Percentiles rank a stretch among this genome's conserved stretches.
Evolutionary conservation across 345 rosid genomes (phyloP).

Genomic region (Ceriops decandra): DNA sequence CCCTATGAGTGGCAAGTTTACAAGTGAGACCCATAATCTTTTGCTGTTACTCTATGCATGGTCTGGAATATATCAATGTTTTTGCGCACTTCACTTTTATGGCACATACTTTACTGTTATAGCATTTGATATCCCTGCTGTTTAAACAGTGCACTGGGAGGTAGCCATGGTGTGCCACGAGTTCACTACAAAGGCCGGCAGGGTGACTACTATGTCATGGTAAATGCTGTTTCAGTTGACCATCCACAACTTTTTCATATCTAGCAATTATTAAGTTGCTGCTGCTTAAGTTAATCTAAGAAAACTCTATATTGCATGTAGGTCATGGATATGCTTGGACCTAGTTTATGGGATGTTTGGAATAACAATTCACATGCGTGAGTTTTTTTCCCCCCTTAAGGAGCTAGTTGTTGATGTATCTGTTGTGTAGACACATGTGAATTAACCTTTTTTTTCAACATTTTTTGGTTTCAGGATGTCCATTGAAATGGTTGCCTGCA

Average conservation of each 20-base stretch:
- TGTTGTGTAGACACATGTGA: neutral
- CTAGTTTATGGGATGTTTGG: conserved; percentile 88
- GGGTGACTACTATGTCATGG: conserved; percentile 86
- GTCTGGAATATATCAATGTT: no score
- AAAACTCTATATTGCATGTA: conserved; percentile 22
- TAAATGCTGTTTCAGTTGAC: conserved; percentile 23
- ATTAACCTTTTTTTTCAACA: neutral
- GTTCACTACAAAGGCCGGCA: conserved; percentile 83
- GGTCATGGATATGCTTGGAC: conserved; percentile 95
- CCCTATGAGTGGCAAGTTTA: conserved; percentile 99
- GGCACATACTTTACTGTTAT: neutral
- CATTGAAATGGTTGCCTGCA: conserved; percentile 82
- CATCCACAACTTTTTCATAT: neutral
- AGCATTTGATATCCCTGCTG: neutral
- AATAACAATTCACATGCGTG: conserved; percentile 62
- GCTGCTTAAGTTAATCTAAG: no score
- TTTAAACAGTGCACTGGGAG: conserved; percentile 62
- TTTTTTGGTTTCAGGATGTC: conserved; percentile 54
- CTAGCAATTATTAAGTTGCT: neutral
- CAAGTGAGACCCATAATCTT: conserved; percentile 45
- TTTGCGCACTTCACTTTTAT: no score
- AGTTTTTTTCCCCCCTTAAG: conserved; percentile 17
- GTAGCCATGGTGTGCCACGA: conserved; percentile 80
- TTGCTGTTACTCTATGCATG: neutral
- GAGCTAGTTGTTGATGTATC: neutral